phyloP scores from a whole-genome alignment of 495 filamentous ascomycete genomes.

The Aspergillus indologenus region DNA sequence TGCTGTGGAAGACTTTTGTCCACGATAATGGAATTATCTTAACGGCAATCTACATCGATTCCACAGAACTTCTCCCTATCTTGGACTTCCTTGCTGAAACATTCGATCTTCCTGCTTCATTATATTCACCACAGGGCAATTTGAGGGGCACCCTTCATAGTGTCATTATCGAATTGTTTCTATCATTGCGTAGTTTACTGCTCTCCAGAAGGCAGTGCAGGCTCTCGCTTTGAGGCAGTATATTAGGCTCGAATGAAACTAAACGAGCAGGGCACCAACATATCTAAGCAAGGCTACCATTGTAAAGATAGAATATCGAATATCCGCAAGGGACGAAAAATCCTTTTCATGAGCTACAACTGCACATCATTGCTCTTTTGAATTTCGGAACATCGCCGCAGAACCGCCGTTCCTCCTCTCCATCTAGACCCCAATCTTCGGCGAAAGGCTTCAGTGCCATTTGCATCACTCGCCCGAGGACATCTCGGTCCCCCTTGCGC shows the following conservation, averaged over 20 bases:
- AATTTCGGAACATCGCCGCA: conserved; percentile 81
- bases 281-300: too few species aligned
- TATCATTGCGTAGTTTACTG: not conserved
- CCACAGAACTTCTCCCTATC: not conserved
- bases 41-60: conserved; percentile 7
- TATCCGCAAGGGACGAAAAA: not conserved
- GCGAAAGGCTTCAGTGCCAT: conserved; percentile 81
- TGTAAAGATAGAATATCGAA: too few species aligned
- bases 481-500: conserved; percentile 73
- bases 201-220: not conserved
- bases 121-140: not conserved
- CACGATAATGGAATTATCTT: conserved; percentile 13
- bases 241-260: too few species aligned
- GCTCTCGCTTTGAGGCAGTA: not conserved
- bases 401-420: conserved; percentile 75
- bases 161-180: not conserved
- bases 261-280: too few species aligned
- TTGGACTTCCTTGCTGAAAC: not conserved
- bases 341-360: conserved; percentile 58
- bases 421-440: conserved; percentile 69
- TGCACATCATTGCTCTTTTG: conserved; percentile 83
- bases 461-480: conserved; percentile 71
- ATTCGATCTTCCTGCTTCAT: not conserved
- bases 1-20: conserved; percentile 19
- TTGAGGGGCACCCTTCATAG: not conserved